Conservation (phyloP, 768 basidiomycete genomes). For the Leccinum variicolor region DNA sequence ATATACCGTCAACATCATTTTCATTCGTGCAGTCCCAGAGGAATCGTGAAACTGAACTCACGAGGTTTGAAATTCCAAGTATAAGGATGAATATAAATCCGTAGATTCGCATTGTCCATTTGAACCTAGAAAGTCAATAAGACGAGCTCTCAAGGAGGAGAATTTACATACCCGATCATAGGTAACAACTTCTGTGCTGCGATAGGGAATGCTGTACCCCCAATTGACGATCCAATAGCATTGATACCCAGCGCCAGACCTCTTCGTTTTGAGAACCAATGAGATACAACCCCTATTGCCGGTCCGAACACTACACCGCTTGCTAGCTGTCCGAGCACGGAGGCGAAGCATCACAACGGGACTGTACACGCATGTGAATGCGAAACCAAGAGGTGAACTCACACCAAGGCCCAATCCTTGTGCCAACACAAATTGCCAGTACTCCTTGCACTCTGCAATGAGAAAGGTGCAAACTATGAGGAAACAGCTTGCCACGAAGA, state of each 20-base stretch:
- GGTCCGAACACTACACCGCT: constrained; percentile 64
- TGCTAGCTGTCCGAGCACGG: constrained; percentile 25
- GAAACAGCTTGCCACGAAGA: constrained; percentile 44
- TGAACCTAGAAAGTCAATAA: constrained; percentile 44
- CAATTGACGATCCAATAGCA: constrained; percentile 67
- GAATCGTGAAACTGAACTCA: constrained; percentile 19
- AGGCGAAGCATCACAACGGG: not conserved
- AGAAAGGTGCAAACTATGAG: constrained; percentile 58
- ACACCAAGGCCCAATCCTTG: constrained; percentile 72
- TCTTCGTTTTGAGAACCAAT: constrained; percentile 68
- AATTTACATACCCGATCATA: constrained; percentile 45
- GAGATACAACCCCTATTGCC: constrained; percentile 55
- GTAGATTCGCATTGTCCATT: constrained; percentile 72
- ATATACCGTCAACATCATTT: not conserved
- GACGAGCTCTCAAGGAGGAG: not conserved
- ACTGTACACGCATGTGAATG: not conserved
- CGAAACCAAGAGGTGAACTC: constrained; percentile 18
- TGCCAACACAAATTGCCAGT: constrained; percentile 73
- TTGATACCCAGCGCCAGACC: constrained; percentile 60
- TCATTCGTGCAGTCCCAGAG: not conserved
- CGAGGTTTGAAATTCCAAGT: constrained; percentile 56
- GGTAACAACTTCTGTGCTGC: constrained; percentile 51
- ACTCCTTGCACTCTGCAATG: constrained; percentile 63
- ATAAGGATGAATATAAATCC: constrained; percentile 58
- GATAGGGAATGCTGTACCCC: constrained; percentile 69